Evolutionary conservation across 441 rosid species (phyloP).

Genomic region (Syzygium syzygioides): DNA sequence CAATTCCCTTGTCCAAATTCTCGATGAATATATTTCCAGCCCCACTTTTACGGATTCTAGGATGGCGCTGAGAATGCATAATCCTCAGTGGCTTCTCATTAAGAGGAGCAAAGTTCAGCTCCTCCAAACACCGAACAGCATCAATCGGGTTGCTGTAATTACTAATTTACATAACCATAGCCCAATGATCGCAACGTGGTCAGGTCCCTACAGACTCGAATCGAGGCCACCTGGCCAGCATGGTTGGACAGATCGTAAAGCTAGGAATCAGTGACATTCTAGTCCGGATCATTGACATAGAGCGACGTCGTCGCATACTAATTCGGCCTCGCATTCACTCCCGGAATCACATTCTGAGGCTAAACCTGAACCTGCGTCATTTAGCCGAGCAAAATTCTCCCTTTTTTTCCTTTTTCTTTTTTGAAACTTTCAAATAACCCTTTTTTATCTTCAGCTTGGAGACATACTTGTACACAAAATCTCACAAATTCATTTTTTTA

Average conservation of each 20-base stretch:
- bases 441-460: neutral
- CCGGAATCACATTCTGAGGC: neutral
- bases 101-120: constrained; percentile 60
- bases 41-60: constrained; percentile 71
- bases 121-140: constrained; percentile 73
- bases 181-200: neutral
- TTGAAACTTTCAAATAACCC: neutral
- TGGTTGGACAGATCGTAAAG: neutral
- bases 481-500: neutral
- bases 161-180: constrained; percentile 33
- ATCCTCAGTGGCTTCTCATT: constrained; percentile 68
- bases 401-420: too few relatives aligned
- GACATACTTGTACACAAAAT: neutral
- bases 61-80: constrained; percentile 79
- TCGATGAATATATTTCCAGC: constrained; percentile 79
- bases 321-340: neutral
- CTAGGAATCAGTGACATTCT: neutral
- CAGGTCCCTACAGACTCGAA: neutral
- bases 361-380: neutral
- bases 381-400: neutral
- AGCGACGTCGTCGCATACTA: neutral
- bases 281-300: neutral
- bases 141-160: constrained; percentile 36
- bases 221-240: neutral
- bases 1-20: constrained; percentile 73